Base-by-base conservation (phyloP, 2,329 filamentous ascomycete species). In the Sporothrix dimorphospora region DNA sequence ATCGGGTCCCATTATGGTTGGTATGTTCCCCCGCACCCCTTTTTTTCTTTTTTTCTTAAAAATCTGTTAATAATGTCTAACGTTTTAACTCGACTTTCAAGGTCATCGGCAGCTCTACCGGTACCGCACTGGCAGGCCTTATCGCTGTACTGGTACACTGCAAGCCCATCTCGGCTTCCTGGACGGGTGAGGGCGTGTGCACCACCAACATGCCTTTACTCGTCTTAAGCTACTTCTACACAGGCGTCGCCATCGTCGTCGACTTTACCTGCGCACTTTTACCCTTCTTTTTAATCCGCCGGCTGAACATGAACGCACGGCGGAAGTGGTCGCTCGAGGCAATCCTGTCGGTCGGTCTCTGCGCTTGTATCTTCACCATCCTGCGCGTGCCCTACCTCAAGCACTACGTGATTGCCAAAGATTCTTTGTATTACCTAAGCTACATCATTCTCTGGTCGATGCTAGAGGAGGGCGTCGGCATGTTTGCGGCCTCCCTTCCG, bases 281-380 rank as follows among this genome's bases (percentile, higher is more conserved):
- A 8, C 74, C 74, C 6, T 75, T 71, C 47, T 74, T 75, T 40
- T 59, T 73, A 14, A 71, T 74, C 34, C 72, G 70, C 63, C 47
- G 57, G 16, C 70, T 75, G 16, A 72, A 74, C 68, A 74, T 75
- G 74, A 47, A 61, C 19, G 11, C 42, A 3, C 71, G 72, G 49
- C 69, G 45, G 14, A 74, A 73, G 72, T 63, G 66, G 53, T 68
- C 72, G 6, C 67, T 75, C 38, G 55, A 74, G 30, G 9, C 21
- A 21, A 69, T 75, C 63, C 71, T 75, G 49, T 71, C 73, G 8
- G 65, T 75, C 27, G 72, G 74, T n/a, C 47, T 81, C 5, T 82
- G 83, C 72, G 80, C 79, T 42, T 76, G 82, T n/a, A 73, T 77
- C 16, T 81, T 81, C 0, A 80, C 81, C 0, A 78, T 84, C 24